Base-by-base conservation (phyloP, 352 stramenopile genomes). In the Plasmopara muralis region DNA sequence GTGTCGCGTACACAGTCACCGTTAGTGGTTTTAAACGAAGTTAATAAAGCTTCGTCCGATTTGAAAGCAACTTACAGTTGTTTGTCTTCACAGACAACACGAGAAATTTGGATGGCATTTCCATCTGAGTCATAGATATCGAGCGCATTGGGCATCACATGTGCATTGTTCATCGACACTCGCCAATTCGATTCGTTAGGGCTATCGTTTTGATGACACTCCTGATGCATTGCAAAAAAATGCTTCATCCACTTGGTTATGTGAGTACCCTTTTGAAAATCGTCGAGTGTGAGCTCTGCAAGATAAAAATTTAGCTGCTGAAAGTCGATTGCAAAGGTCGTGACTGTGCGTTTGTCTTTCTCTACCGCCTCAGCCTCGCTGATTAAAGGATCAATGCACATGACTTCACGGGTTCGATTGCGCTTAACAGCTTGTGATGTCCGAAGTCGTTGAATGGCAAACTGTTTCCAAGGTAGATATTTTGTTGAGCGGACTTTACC, bases 401-500 rank as follows among this genome's bases (percentile, higher is more conserved):
- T 4, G 1, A 40, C 48, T 54, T 62, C 55, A 15, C 12, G 31
- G 0, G 30, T 41, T n/a, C 46, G 38, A 51, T 28, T 62, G 6
- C 44, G 51, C 34, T 66, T 70, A n/a, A 74, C 55, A 28, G 18
- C 38, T 44, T 64, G 64, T 4, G 73, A 61, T 4, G 67, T 57
- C 44, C 80, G 64, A 31, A 86, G 63, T 2, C 72, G 57, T 31
- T 85, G 63, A 4, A 70, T 68, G 0, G 78, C 75, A 10, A 71
- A 71, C 30, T 80, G 52, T 15, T 87, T 89, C 78, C 78, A 89
- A 4, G 67, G 56, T 1, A 89, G 50, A 28, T 75, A 69, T 37
- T 81, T 76, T 5, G 69, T 69, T 25, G 67, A 66, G 37, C 68
- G 67, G 1, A 72, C 55, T 14, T 30, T 48, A 7, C 25, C 46